Percentiles rank a stretch among this genome's conserved stretches.
phyloP scores from a whole-genome alignment of 768 basidiomycete species.

The Phlegmacium glaucopus region DNA sequence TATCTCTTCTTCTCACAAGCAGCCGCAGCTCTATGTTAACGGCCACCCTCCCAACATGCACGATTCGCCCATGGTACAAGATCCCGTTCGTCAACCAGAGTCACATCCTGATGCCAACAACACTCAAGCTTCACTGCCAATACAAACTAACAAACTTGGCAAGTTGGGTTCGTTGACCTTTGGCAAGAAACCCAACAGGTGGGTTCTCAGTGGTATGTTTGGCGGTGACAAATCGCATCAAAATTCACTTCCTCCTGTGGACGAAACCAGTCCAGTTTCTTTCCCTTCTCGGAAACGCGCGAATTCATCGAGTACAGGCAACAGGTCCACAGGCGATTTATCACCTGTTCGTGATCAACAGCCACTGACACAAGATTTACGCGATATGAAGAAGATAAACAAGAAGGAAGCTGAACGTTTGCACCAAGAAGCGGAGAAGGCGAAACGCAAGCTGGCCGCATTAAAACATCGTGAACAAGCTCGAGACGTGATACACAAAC shows the following conservation, averaged over 20 bases:
- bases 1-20: constrained; percentile 47
- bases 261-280: constrained; percentile 62
- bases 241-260: constrained; percentile 62
- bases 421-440: constrained; percentile 79
- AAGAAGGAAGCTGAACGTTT: constrained; percentile 82
- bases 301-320: constrained; percentile 74
- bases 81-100: constrained; percentile 43
- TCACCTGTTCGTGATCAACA: constrained; percentile 39
- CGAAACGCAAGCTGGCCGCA: constrained; percentile 72
- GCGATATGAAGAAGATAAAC: constrained; percentile 66
- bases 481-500: constrained; percentile 89
- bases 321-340: constrained; percentile 57
- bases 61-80: constrained; percentile 50
- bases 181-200: constrained; percentile 67
- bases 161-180: constrained; percentile 60
- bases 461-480: constrained; percentile 83
- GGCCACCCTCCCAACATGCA: constrained; percentile 50
- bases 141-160: constrained; percentile 49
- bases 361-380: constrained; percentile 28
- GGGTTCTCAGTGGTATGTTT: constrained; percentile 66
- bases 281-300: constrained; percentile 74
- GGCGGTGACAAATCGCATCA: constrained; percentile 69
- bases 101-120: constrained; percentile 35
- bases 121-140: constrained; percentile 34
- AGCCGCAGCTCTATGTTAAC: constrained; percentile 37